phyloP scores from a whole-genome alignment of 2,329 filamentous ascomycete species.

The Zalaria sp. region DNA sequence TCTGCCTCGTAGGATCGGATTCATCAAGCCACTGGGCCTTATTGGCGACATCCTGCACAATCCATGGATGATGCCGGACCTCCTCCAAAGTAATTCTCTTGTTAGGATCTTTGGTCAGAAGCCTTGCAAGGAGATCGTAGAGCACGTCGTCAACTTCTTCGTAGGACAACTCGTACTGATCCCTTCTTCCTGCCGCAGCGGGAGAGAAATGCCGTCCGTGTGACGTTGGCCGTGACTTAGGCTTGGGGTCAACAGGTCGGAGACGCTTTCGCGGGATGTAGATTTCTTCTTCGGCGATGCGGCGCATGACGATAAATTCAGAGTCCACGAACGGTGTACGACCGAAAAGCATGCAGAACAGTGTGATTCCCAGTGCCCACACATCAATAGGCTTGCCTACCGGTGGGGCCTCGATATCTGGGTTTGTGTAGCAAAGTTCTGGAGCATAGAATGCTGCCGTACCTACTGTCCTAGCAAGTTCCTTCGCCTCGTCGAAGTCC shows the following conservation, averaged over 20 bases:
- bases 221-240: constrained; percentile 30
- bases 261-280: constrained; percentile 74
- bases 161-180: constrained; percentile 66
- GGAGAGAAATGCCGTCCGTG: constrained; percentile 30
- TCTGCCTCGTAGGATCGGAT: constrained; percentile 69
- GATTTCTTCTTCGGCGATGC: constrained; percentile 84
- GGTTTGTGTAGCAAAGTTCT: constrained; percentile 87
- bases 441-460: constrained; percentile 97
- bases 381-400: constrained; percentile 90
- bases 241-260: constrained; percentile 46
- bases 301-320: constrained; percentile 80
- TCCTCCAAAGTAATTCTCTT: constrained; percentile 80
- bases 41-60: constrained; percentile 63
- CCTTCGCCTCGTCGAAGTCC: constrained; percentile 71
- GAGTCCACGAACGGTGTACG: constrained; percentile 89
- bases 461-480: constrained; percentile 94
- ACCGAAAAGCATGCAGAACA: constrained; percentile 90
- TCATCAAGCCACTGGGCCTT: constrained; percentile 79
- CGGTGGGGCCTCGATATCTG: constrained; percentile 55
- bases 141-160: constrained; percentile 74
- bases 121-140: constrained; percentile 60
- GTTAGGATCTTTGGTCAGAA: constrained; percentile 79
- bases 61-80: constrained; percentile 90
- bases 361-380: constrained; percentile 90
- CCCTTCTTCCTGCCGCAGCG: constrained; percentile 50